Base-by-base conservation (phyloP, 129 eudicot species). In the Pittosporum tobira region DNA sequence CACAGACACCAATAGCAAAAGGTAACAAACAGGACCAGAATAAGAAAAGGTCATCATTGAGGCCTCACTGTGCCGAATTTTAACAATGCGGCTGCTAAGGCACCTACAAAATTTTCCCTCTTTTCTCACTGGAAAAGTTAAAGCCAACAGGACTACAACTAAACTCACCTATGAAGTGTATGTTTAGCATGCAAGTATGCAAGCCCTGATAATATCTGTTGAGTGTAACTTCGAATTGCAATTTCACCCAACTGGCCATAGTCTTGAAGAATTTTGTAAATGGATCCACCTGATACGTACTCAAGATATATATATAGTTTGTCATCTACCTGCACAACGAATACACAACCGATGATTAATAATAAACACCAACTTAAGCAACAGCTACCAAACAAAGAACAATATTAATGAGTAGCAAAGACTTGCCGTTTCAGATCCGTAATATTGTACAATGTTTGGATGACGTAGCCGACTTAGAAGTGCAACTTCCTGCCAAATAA, bases 241-340 rank as follows among this genome's bases (percentile, higher is more conserved):
- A 75, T 70, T 66, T 85, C 95, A 47, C 84, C 87, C 70, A 85
- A 69, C 43, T 57, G 70, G 1, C 87, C 90, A 43, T 85, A 85
- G 27, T 85, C 90, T 49, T 76, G 90, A 56, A 85, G 87, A 65
- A 85, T 59, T 60, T 82, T 85, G 63, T 81, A 79, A 59, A 85
- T 79, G n/a, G 95, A 85, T 37, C 95, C 95, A 25, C 90, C 90
- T 48, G 95, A 76, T 1, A 85, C 87, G 60, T 78, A 85, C 79
- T 85, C 95, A 73, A 85, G 75, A 53, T 81, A 85, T 21, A 85
- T 77, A 52, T 77, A 73, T 18, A 85, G 75, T 66, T 70, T 85
- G 72, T 85, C 87, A 20, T 71, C 87, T 58, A 67, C 84, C 95
- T 85, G 72, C 29, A 48, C 60, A 57, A 45, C 25, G 62, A 38